These are phyloP conservation scores for Dioscorea dumetorum DNA, from an alignment of 106 monocot species.

Conservation along the genomic window DNA sequence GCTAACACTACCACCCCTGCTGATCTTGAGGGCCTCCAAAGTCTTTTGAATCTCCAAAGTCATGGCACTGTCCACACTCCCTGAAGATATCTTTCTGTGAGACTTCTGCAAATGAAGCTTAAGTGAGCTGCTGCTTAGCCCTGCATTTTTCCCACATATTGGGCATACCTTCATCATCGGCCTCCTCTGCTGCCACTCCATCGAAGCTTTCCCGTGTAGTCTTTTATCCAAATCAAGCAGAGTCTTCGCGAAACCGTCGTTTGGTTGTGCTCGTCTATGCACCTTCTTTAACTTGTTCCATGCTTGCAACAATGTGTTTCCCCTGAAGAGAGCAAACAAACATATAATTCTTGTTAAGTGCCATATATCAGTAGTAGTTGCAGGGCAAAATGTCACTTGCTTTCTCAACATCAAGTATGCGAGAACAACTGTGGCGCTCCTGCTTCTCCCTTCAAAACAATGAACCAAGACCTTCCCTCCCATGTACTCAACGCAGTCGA, in stretches of 20 bases:
- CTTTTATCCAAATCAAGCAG: slow-evolving; percentile 57
- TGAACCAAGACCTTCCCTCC: slow-evolving; percentile 83
- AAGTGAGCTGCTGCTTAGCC: slow-evolving; percentile 85
- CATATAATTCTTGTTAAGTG: not conserved
- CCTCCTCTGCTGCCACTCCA: slow-evolving; percentile 85
- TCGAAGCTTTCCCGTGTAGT: slow-evolving; percentile 65
- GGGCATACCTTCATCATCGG: slow-evolving; percentile 87
- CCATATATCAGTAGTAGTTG: not conserved
- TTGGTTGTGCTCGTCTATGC: slow-evolving; percentile 82
- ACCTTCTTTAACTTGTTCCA: slow-evolving; percentile 72
- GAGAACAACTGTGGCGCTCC: slow-evolving; percentile 86
- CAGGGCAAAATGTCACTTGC: slow-evolving; percentile 52
- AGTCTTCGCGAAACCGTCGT: slow-evolving; percentile 71
- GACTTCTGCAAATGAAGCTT: slow-evolving; percentile 90
- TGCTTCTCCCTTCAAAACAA: slow-evolving; percentile 95
- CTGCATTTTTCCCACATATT: slow-evolving; percentile 75
- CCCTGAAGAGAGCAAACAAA: slow-evolving; percentile 22
- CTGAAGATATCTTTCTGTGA: slow-evolving; percentile 57
- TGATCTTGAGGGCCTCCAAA: slow-evolving; percentile 37
- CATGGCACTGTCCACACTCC: slow-evolving; percentile 88
- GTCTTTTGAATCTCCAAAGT: slow-evolving; percentile 66
- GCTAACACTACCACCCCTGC: slow-evolving; percentile 32
- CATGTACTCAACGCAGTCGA: slow-evolving; percentile 42
- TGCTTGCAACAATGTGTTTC: slow-evolving; percentile 48
- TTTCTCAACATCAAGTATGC: slow-evolving; percentile 80